Evolutionary conservation across 257 asterid species (phyloP).

Genomic region (Leptodermis oblonga): DNA sequence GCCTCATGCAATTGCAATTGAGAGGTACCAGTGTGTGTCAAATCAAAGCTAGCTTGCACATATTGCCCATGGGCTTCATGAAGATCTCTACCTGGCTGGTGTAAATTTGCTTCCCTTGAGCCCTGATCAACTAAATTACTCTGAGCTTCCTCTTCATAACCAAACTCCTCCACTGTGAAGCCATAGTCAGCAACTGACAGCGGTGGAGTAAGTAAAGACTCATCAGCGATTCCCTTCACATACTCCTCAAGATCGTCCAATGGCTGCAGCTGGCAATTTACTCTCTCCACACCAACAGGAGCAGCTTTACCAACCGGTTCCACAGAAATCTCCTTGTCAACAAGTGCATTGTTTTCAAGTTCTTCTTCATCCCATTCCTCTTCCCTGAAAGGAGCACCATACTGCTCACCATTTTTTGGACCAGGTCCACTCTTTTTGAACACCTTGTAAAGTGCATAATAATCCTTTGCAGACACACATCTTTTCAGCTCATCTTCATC

Average conservation of each 20-base stretch:
- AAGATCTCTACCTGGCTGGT: conserved; percentile 17
- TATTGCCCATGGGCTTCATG: conserved; percentile 25
- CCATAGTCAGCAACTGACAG: conserved; percentile 21
- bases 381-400: conserved; percentile 88
- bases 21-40: conserved; percentile 37
- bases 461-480: conserved; percentile 47
- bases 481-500: conserved; percentile 77
- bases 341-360: conserved; percentile 19
- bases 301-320: conserved; percentile 21
- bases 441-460: conserved; percentile 79
- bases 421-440: conserved; percentile 97
- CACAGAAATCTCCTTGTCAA: conserved; percentile 24
- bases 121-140: conserved; percentile 38
- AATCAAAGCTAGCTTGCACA: conserved; percentile 38
- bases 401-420: conserved; percentile 97
- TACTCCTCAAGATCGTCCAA: conserved; percentile 54
- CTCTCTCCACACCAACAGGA: conserved; percentile 17
- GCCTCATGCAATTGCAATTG: conserved; percentile 40
- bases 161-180: conserved; percentile 28
- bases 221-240: conserved; percentile 40
- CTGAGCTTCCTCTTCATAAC: conserved; percentile 36
- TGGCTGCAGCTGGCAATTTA: conserved; percentile 21
- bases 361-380: conserved; percentile 85
- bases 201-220: conserved; percentile 28
- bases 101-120: conserved; percentile 27